These are phyloP conservation scores for Nemania sp. DNA, from an alignment of 2,329 filamentous ascomycete species.

Conservation along the genomic window DNA sequence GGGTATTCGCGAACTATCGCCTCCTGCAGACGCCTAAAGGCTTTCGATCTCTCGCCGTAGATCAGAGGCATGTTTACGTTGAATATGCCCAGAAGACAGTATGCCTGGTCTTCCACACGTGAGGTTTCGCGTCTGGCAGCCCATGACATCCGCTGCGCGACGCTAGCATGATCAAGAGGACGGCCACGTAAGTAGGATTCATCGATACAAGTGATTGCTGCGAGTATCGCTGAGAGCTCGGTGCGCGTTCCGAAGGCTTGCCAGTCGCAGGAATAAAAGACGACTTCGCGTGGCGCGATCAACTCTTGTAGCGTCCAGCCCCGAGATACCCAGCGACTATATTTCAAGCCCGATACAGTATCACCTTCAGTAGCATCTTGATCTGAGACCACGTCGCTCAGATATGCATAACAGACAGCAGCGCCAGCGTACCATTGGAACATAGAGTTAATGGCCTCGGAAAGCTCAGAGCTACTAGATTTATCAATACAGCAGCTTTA, in stretches of 20 bases:
- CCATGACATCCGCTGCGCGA: constrained; percentile 37
- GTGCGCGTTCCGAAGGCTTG: constrained; percentile 28
- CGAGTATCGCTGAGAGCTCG: constrained; percentile 23
- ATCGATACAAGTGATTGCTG: constrained; percentile 29
- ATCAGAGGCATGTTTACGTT: constrained; percentile 36
- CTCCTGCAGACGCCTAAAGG: constrained; percentile 34
- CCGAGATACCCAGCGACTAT: constrained; percentile 17
- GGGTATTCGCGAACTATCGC: constrained; percentile 28
- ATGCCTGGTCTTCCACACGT: constrained; percentile 34
- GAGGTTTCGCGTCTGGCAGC: constrained; percentile 30
- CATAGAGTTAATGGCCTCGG: constrained; percentile 31
- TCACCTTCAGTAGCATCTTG: too few species aligned
- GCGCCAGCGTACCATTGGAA: constrained; percentile 33
- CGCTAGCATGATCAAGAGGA: constrained; percentile 21
- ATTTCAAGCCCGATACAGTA: not conserved
- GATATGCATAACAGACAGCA: constrained; percentile 32
- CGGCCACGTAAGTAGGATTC: constrained; percentile 20
- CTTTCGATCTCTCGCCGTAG: constrained; percentile 36
- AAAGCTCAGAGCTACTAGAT: constrained; percentile 33
- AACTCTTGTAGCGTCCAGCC: constrained; percentile 32
- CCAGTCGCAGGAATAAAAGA: constrained; percentile 32
- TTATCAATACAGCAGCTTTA: constrained; percentile 37
- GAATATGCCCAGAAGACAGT: constrained; percentile 39
- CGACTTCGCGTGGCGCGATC: constrained; percentile 30
- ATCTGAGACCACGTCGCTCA: constrained; percentile 21